A percentile compares a stretch with the other conserved stretches of the same genome.
Evolutionary conservation across 2,329 filamentous ascomycete genomes (phyloP).

Genomic region (Fusarium nygamai): DNA sequence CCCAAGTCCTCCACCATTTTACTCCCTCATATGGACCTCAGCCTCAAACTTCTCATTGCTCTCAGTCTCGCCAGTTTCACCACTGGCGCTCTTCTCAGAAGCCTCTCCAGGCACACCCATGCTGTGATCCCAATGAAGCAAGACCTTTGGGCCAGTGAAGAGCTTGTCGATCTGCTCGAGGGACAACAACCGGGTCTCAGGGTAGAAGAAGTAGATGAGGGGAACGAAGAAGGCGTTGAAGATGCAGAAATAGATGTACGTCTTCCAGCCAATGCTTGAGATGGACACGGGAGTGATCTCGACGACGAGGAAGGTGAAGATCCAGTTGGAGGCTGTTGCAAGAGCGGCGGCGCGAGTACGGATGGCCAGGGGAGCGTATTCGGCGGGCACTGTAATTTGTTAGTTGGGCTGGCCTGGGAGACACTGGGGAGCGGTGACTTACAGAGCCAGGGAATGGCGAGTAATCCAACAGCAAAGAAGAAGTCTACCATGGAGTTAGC

Average conservation of each 20-base stretch:
- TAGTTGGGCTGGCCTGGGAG: not conserved
- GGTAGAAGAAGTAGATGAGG: slow-evolving; percentile 59
- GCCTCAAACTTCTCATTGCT: slow-evolving; percentile 35
- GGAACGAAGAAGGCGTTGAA: slow-evolving; percentile 53
- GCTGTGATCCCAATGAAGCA: slow-evolving; percentile 46
- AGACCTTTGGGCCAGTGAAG: slow-evolving; percentile 47
- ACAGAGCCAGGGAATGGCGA: slow-evolving; percentile 52
- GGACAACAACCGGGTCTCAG: slow-evolving; percentile 58
- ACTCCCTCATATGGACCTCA: slow-evolving; percentile 17
- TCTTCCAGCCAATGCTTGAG: slow-evolving; percentile 49
- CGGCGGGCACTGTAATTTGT: slow-evolving; percentile 49
- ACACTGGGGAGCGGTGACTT: not conserved
- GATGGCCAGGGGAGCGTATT: slow-evolving; percentile 54
- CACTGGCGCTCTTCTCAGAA: slow-evolving; percentile 22
- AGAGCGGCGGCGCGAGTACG: slow-evolving; percentile 52
- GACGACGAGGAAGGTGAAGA: slow-evolving; percentile 51
- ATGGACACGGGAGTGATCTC: slow-evolving; percentile 52
- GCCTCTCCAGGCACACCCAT: slow-evolving; percentile 47
- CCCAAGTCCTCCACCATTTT: not conserved
- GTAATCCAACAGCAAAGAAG: slow-evolving; percentile 53
- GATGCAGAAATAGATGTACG: slow-evolving; percentile 51
- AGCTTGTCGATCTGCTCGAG: slow-evolving; percentile 60
- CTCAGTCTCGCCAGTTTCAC: slow-evolving; percentile 24
- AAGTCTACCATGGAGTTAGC: slow-evolving; percentile 41
- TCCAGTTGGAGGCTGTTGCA: slow-evolving; percentile 52